These are phyloP conservation scores for Oryza brachyantha DNA, from an alignment of 176 grass and related monocot genomes.

Conservation along the genomic window DNA sequence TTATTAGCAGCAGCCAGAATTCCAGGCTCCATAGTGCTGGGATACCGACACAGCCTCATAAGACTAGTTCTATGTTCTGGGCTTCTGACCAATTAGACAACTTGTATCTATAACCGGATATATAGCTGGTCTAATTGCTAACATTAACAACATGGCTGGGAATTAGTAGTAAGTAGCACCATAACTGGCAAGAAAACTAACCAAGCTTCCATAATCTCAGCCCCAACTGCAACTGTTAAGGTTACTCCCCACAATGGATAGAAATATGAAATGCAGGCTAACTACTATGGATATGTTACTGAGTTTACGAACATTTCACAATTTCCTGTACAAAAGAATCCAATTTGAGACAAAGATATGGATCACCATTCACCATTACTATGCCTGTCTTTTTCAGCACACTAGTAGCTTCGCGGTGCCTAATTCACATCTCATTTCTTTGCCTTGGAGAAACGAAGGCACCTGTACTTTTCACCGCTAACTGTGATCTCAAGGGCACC, in stretches of 20 bases:
- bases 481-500: conserved; percentile 98
- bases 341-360: conserved; percentile 20
- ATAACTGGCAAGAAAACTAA: conserved; percentile 2
- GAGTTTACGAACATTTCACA: neutral
- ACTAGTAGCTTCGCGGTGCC: neutral
- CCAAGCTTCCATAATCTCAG: neutral
- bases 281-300: neutral
- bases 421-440: conserved; percentile 66
- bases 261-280: neutral
- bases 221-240: neutral
- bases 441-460: conserved; percentile 97
- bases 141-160: neutral
- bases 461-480: conserved; percentile 96
- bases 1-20: neutral
- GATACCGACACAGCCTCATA: conserved; percentile 5
- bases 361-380: neutral
- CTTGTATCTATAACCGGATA: neutral
- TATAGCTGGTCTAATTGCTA: conserved; percentile 6
- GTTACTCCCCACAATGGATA: neutral
- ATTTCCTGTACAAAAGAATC: conserved; percentile 36
- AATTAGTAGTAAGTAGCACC: neutral
- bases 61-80: neutral
- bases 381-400: neutral
- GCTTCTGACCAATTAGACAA: neutral
- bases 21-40: neutral